A percentile compares a stretch with the other conserved stretches of the same genome.
Conservation (phyloP, 352 stramenopile genomes). For the Peronospora belbahrii region DNA sequence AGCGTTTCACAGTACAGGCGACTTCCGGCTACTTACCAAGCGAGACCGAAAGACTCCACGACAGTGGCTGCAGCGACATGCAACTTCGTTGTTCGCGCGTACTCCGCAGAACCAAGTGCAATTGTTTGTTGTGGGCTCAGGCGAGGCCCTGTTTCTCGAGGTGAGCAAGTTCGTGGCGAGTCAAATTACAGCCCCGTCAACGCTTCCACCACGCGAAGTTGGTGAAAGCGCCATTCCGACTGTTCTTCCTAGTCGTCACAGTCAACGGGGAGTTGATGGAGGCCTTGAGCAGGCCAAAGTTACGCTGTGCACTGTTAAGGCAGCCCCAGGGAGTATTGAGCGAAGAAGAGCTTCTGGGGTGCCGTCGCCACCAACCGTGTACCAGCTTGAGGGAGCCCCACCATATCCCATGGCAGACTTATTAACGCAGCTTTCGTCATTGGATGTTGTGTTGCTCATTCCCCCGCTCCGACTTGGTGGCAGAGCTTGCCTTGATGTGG, state of each 20-base stretch:
- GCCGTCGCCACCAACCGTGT: slow-evolving; percentile 23
- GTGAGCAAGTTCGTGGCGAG: slow-evolving; percentile 51
- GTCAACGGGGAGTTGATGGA: slow-evolving; percentile 7
- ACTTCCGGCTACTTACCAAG: slow-evolving; percentile 51
- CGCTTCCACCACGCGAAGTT: slow-evolving; percentile 15
- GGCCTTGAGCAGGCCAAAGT: slow-evolving; percentile 49
- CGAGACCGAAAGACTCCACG: slow-evolving; percentile 28
- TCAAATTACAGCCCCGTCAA: slow-evolving; percentile 49
- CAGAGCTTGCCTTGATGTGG: slow-evolving; percentile 45
- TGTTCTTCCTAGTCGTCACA: slow-evolving; percentile 10
- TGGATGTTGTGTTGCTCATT: slow-evolving; percentile 69
- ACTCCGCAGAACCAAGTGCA: slow-evolving; percentile 64
- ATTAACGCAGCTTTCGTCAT: slow-evolving; percentile 44
- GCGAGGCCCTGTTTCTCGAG: slow-evolving; percentile 60
- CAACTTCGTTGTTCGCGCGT: slow-evolving; percentile 32
- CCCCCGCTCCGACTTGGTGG: slow-evolving; percentile 48
- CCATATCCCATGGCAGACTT: slow-evolving; percentile 48
- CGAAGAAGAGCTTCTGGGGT: slow-evolving; percentile 5
- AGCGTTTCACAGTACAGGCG: slow-evolving; percentile 36
- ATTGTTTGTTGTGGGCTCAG: slow-evolving; percentile 71
- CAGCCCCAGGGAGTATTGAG: slow-evolving; percentile 13
- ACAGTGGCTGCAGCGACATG: slow-evolving; percentile 42
- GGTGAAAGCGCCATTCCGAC: slow-evolving; percentile 48
- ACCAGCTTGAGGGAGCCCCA: slow-evolving; percentile 30
- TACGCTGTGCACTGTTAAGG: slow-evolving; percentile 66